These are phyloP conservation scores for Hypoxylon sp. DNA, from an alignment of 2,329 filamentous ascomycete genomes.

Conservation along the genomic window DNA sequence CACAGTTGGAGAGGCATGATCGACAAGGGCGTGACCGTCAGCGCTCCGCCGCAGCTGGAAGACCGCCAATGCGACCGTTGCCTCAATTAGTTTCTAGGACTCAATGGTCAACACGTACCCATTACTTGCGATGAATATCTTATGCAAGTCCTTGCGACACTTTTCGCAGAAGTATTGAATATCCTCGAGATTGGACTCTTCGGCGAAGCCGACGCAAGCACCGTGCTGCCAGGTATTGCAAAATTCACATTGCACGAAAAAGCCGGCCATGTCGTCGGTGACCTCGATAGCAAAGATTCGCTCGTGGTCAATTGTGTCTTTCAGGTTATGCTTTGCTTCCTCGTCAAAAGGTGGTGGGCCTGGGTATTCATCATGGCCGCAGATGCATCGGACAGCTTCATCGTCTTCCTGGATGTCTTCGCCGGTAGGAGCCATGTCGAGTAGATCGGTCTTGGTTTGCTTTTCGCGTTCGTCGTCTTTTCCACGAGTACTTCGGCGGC, in stretches of 20 bases:
- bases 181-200: slow-evolving; percentile 87
- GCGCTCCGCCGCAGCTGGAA: slow-evolving; percentile 45
- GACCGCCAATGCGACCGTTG: slow-evolving; percentile 33
- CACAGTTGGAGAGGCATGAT: slow-evolving; percentile 42
- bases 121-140: slow-evolving; percentile 81
- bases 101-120: slow-evolving; percentile 71
- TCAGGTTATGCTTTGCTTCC: slow-evolving; percentile 62
- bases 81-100: slow-evolving; percentile 19
- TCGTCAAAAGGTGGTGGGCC: slow-evolving; percentile 77
- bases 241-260: slow-evolving; percentile 97
- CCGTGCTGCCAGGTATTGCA: slow-evolving; percentile 99
- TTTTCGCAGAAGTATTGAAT: slow-evolving; percentile 93
- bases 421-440: slow-evolving; percentile 63
- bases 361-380: slow-evolving; percentile 93
- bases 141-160: slow-evolving; percentile 92
- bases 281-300: slow-evolving; percentile 71
- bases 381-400: slow-evolving; percentile 95
- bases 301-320: slow-evolving; percentile 68
- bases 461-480: slow-evolving; percentile 71
- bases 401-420: slow-evolving; percentile 86
- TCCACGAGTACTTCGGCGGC: slow-evolving; percentile 82
- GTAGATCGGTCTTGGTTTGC: slow-evolving; percentile 55
- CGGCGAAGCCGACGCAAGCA: slow-evolving; percentile 95
- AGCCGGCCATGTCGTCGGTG: slow-evolving; percentile 87
- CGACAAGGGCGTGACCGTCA: slow-evolving; percentile 44